phyloP scores from a whole-genome alignment of 225 moss, liverwort and hornwort species.

The Pseudisothecium myosuroides region DNA sequence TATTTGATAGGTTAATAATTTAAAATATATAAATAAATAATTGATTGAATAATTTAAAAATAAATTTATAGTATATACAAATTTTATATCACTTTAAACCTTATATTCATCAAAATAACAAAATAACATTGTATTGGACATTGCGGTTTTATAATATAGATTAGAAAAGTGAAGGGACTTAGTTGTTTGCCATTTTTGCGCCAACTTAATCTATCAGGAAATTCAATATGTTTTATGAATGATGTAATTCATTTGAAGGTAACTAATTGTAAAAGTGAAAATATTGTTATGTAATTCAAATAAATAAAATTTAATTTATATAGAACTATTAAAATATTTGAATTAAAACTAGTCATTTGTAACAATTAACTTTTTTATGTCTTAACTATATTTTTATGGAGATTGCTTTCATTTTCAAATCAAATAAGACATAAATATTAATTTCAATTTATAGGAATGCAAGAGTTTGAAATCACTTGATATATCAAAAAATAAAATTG shows the following conservation, averaged over 20 bases:
- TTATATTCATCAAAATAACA: neutral
- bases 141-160: neutral
- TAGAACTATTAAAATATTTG: neutral
- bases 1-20: neutral
- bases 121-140: too few species aligned
- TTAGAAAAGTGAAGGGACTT: constrained; percentile 42
- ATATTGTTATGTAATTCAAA: neutral
- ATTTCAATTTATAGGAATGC: constrained; percentile 24
- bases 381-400: neutral
- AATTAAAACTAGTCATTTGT: neutral
- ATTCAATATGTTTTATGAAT: constrained; percentile 11
- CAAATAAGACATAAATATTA: too few species aligned
- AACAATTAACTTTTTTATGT: neutral
- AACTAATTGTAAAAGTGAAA: neutral
- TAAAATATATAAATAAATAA: neutral
- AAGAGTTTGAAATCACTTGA: constrained; percentile 55
- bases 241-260: constrained; percentile 55
- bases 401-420: neutral
- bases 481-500: constrained; percentile 62
- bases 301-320: neutral
- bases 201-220: constrained; percentile 59
- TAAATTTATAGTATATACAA: rapidly evolving
- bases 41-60: neutral
- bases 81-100: too few species aligned
- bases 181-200: constrained; percentile 24